These are phyloP conservation scores for Ambrosiella cleistominuta DNA, from an alignment of 2,329 filamentous ascomycete species.

Conservation along the genomic window DNA sequence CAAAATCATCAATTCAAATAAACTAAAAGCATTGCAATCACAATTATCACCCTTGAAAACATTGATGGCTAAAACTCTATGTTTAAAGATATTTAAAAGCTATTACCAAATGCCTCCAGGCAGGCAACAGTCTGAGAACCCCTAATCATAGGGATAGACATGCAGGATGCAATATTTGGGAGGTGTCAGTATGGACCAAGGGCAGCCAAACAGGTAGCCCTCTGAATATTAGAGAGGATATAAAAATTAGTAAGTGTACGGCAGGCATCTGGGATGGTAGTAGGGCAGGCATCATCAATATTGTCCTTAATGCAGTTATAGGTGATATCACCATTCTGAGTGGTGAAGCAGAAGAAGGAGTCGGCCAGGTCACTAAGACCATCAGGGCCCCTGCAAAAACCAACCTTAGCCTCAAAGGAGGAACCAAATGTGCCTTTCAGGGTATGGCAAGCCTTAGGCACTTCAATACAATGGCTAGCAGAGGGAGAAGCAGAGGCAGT, in stretches of 20 bases:
- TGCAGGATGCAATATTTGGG: neutral
- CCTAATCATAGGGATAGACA: neutral
- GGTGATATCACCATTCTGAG: neutral
- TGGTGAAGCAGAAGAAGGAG: neutral
- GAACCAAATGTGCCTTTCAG: neutral
- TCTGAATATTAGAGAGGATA: neutral
- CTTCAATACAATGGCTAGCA: neutral
- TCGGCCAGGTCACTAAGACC: slow-evolving; percentile 3
- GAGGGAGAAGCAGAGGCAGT: neutral
- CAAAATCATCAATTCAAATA: neutral
- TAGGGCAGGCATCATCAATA: neutral
- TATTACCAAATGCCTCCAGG: slow-evolving; percentile 5
- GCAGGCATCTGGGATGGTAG: neutral
- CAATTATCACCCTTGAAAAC: neutral
- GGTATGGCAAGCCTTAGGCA: slow-evolving; percentile 4
- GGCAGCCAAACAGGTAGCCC: neutral
- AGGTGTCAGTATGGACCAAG: slow-evolving; percentile 5
- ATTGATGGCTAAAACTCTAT: neutral
- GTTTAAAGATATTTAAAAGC: neutral
- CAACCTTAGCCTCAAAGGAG: neutral
- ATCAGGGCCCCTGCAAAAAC: neutral
- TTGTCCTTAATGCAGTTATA: slow-evolving; percentile 4
- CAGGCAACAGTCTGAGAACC: slow-evolving; percentile 2
- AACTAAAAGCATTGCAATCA: neutral
- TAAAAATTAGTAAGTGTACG: neutral